phyloP scores from a whole-genome alignment of 2,329 filamentous ascomycete species.

The Periglandula ipomoeae region DNA sequence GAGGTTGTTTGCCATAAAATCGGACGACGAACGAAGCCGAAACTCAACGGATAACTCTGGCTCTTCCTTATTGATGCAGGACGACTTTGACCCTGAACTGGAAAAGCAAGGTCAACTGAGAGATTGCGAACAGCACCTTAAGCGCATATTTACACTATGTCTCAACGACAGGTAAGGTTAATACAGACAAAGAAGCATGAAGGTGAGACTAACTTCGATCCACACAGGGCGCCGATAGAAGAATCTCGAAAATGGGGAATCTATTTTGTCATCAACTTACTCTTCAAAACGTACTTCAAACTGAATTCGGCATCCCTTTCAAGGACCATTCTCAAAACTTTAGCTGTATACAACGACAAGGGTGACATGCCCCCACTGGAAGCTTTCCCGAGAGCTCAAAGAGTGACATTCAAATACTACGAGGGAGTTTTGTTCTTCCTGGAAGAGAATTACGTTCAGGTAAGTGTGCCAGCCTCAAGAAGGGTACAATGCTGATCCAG shows the following conservation, averaged over 20 bases:
- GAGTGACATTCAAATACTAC: conserved; percentile 95
- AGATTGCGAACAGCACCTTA: conserved; percentile 83
- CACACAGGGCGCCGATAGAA: conserved; percentile 62
- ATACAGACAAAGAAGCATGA: background rate
- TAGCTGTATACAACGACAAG: conserved; percentile 60
- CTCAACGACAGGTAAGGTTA: conserved; percentile 82
- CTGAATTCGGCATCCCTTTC: conserved; percentile 83
- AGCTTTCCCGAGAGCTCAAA: conserved; percentile 78
- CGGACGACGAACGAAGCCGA: conserved; percentile 59
- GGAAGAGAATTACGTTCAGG: conserved; percentile 83
- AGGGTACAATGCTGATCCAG: background rate
- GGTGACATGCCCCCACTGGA: conserved; percentile 74
- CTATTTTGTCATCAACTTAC: conserved; percentile 86
- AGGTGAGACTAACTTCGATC: conserved; percentile 1
- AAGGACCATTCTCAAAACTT: conserved; percentile 78
- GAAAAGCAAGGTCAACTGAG: conserved; percentile 80
- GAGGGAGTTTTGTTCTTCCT: conserved; percentile 88
- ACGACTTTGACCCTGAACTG: conserved; percentile 70
- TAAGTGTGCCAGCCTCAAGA: conserved; percentile 23
- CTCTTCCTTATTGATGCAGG: conserved; percentile 48
- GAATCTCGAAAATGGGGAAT: conserved; percentile 97
- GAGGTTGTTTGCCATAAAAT: conserved; percentile 79
- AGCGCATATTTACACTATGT: conserved; percentile 85
- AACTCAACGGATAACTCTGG: conserved; percentile 26
- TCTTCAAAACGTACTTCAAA: conserved; percentile 99